phyloP scores from a whole-genome alignment of 2,329 filamentous ascomycete genomes.

The Diaporthe capsici region DNA sequence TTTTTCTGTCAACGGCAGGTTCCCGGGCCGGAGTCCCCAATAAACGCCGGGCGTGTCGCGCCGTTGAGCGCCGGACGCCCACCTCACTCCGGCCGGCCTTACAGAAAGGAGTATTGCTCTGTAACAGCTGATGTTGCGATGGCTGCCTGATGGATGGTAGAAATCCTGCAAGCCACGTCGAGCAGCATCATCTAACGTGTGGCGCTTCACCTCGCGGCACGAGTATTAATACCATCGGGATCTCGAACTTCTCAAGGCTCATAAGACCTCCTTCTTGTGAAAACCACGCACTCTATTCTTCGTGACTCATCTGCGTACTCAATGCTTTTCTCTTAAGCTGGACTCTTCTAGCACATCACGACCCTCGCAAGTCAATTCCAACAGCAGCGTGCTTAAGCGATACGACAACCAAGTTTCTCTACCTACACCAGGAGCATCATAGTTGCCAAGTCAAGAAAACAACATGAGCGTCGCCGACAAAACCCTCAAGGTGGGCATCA shows the following conservation, averaged over 20 bases:
- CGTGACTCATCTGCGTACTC: no score
- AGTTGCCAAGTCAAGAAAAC: not conserved
- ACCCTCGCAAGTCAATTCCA: not conserved
- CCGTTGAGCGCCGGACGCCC: not conserved
- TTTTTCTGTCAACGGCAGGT: not conserved
- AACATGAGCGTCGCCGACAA: constrained; percentile 14
- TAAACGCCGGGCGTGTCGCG: constrained; percentile 12
- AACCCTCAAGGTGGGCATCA: constrained; percentile 45
- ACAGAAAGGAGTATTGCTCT: not conserved
- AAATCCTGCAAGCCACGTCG: no score
- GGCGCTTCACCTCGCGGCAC: not conserved
- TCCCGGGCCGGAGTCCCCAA: not conserved
- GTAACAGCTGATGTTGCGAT: not conserved
- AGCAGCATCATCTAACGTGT: not conserved
- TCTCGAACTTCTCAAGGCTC: not conserved
- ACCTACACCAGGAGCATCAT: not conserved
- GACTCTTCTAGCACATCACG: not conserved
- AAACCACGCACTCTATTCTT: not conserved
- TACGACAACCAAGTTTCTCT: no score
- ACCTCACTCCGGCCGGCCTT: not conserved
- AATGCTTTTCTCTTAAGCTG: not conserved
- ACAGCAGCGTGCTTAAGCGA: not conserved
- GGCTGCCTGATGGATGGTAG: not conserved
- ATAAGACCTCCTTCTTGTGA: not conserved
- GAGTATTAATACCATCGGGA: not conserved